These are phyloP conservation scores for Pharnaceum exiguum DNA, from an alignment of 148 eudicot species.

Conservation along the genomic window DNA sequence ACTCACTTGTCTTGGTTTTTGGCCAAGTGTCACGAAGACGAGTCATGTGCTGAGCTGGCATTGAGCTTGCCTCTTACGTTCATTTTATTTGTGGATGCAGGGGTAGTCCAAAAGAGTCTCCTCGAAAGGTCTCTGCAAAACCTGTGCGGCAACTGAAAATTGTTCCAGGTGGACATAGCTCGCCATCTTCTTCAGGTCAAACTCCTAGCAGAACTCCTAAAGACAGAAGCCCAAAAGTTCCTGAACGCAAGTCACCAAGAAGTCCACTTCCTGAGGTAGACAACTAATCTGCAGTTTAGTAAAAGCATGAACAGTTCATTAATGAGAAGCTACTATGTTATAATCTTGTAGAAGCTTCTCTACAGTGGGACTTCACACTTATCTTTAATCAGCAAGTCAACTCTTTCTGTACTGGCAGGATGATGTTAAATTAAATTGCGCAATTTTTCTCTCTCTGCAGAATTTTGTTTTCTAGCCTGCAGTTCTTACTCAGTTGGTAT, in stretches of 20 bases:
- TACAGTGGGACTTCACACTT: no score
- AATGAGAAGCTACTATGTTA: neutral
- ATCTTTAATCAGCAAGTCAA: no score
- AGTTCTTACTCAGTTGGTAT: neutral
- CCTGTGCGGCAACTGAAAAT: constrained; percentile 55
- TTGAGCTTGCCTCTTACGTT: neutral
- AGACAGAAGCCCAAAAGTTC: constrained; percentile 58
- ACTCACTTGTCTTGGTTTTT: no score
- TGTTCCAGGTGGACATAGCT: constrained; percentile 29
- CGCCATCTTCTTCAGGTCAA: constrained; percentile 48
- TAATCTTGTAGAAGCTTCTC: neutral
- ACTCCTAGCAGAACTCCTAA: constrained; percentile 45
- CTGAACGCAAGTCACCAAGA: constrained; percentile 55
- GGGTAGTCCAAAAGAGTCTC: constrained; percentile 45
- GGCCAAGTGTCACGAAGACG: neutral
- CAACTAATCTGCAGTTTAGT: neutral
- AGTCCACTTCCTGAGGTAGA: constrained; percentile 68
- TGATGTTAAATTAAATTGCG: neutral
- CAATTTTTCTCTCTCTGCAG: neutral
- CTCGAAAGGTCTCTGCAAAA: constrained; percentile 52
- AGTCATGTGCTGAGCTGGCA: neutral
- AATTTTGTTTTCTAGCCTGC: neutral
- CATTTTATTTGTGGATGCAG: constrained; percentile 27
- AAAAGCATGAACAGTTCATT: no score
- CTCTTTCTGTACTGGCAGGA: neutral